Percentiles rank a stretch among this genome's conserved stretches.
These are phyloP conservation scores for Biancaea sappan DNA, from an alignment of 306 rosid species.

Conservation along the genomic window DNA sequence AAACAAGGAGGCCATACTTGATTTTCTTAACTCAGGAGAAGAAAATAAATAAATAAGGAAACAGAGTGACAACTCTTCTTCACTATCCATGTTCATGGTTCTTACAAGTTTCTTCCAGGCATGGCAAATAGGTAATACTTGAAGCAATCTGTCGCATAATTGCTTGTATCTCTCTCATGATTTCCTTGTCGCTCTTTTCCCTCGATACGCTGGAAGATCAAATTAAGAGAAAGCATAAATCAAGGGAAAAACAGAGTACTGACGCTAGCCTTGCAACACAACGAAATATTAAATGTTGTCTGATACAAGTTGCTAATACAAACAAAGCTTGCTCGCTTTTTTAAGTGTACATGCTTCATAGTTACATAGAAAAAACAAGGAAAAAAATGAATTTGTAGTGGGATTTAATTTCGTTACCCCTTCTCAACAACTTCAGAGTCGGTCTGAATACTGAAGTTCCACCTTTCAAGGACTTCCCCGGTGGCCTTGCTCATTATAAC, in stretches of 20 bases:
- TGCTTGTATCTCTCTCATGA: conserved; percentile 99
- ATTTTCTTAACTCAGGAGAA: neutral
- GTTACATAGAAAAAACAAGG: neutral
- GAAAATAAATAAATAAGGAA: neutral
- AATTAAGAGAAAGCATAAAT: neutral
- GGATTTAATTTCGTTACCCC: conserved; percentile 51
- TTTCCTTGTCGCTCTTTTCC: conserved; percentile 98
- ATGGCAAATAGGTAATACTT: conserved; percentile 96
- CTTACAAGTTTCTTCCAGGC: conserved; percentile 94
- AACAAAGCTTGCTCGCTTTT: neutral
- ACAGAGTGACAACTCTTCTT: neutral
- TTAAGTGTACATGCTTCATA: neutral
- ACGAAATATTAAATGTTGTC: neutral
- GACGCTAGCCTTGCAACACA: neutral
- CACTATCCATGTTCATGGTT: neutral
- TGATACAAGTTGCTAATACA: neutral
- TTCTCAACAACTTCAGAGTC: conserved; percentile 82
- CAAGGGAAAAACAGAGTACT: neutral
- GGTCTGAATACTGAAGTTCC: conserved; percentile 98
- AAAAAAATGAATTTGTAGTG: neutral
- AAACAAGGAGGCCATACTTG: conserved; percentile 7
- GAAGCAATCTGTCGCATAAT: conserved; percentile 99
- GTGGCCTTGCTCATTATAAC: conserved; percentile 81
- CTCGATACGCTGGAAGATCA: conserved; percentile 60
- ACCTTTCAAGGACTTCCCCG: conserved; percentile 90